Evolutionary conservation across 345 rosid species (phyloP), one percentile per base, ranked within the genome.

Genomic region (Arabidopsis suecica): DNA sequence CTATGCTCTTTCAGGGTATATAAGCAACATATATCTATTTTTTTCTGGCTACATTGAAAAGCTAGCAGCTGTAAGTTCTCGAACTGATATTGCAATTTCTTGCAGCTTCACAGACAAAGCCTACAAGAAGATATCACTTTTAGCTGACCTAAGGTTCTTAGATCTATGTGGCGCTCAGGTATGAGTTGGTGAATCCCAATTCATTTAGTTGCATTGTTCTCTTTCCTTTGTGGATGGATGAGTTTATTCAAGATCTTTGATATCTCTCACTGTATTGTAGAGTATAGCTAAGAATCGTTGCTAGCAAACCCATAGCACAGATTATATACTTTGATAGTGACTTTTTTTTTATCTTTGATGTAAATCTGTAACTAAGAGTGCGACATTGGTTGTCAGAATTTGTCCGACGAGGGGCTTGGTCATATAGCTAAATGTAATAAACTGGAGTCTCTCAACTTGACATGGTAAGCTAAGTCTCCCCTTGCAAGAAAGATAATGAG

Each of bases 121-220:
- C 55, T 94, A 91, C 86, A 86, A 76, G 83, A 87, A 80, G 48
- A 85, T 91, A 42, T 89, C 89, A 54, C 80, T 83, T 82, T 67
- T 94, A 59, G 62, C 84, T 62, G 79, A 76, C 42, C 75, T 88
- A 74, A 84, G 78, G 74, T 87, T 86, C 87, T 80, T 94, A 72
- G 98, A 94, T 81, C 83, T 94, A 61, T 94, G 98, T 61, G 98
- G 98, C 34, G 94, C 95, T 25, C 98, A 91, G 96, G 97, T 94
- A 78, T 53, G 59, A 76, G n/a, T 60, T 73, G 67, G 67, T 45
- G 38, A 63, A 62, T 58, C 59, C 51, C 69, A 66, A 2, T 32
- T 75, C 32, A 62, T 28, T 20, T 62, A 56, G 30, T 64, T 58
- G 45, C 49, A 58, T 32, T 64, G 16, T 64, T 36, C 55, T 53